Evolutionary conservation across 2,329 filamentous ascomycete genomes (phyloP).

Genomic region (Pseudogymnoascus sp.): DNA sequence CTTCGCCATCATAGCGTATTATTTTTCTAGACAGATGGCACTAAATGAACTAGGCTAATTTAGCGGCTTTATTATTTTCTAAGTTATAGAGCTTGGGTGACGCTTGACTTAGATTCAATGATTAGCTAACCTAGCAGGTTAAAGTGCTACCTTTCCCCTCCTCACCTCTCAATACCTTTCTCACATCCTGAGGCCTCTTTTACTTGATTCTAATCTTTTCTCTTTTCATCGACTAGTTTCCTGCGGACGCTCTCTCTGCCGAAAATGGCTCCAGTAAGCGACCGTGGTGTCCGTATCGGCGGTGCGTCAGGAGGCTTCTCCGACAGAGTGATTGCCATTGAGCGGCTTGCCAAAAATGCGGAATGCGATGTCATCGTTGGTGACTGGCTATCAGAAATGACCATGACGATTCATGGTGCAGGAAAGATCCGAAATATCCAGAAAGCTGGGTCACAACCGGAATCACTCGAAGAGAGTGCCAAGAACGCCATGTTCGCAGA

Average conservation of each 20-base stretch:
- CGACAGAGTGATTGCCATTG: conserved; percentile 12
- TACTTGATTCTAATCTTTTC: neutral
- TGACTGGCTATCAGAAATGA: conserved; percentile 39
- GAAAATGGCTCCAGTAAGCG: neutral
- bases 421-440: conserved; percentile 15
- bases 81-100: neutral
- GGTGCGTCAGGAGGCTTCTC: conserved; percentile 13
- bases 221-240: neutral
- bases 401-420: conserved; percentile 29
- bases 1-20: too few species aligned
- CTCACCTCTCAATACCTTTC: neutral
- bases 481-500: neutral
- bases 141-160: neutral
- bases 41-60: neutral
- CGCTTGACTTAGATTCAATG: neutral
- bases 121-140: neutral
- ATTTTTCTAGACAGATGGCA: too few species aligned
- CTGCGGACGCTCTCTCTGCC: neutral
- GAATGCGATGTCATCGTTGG: conserved; percentile 41
- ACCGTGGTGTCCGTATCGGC: conserved; percentile 6
- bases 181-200: neutral
- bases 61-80: neutral
- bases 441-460: neutral
- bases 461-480: neutral
- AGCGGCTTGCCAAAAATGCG: neutral